Conservation (phyloP, 306 rosid genomes). For the Quercus berberidifolia region DNA sequence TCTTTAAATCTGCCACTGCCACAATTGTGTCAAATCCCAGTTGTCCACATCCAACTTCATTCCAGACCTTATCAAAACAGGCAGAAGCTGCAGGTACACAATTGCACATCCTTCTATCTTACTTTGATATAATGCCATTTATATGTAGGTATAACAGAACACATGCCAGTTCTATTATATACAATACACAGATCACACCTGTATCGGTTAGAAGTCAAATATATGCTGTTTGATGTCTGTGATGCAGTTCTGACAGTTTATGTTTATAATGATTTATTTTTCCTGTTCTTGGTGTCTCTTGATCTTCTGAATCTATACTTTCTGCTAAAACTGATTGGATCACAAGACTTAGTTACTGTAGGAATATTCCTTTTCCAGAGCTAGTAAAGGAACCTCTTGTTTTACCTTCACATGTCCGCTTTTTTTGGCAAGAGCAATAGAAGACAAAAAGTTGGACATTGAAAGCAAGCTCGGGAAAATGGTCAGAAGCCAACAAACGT, state of each 20-base stretch:
- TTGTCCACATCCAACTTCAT: slow-evolving; percentile 66
- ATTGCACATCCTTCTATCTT: not conserved
- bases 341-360: not conserved
- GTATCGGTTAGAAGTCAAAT: not conserved
- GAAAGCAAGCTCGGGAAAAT: not conserved
- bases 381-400: not conserved
- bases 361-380: not conserved
- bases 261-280: not conserved
- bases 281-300: not conserved
- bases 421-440: not conserved
- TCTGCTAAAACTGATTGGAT: not conserved
- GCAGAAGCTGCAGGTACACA: slow-evolving; percentile 96
- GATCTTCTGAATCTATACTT: not conserved
- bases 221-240: not conserved
- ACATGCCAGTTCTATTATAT: not conserved
- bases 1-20: slow-evolving; percentile 78
- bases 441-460: not conserved
- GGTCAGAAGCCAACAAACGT: not conserved
- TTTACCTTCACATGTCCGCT: not conserved
- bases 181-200: not conserved
- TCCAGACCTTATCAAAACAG: slow-evolving; percentile 84
- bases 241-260: not conserved
- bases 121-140: not conserved
- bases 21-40: slow-evolving; percentile 70
- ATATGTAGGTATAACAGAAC: not conserved